A percentile compares a stretch with the other conserved stretches of the same genome.
phyloP scores from a whole-genome alignment of 208 protist genomes.

The Vickermania spadyakhi region DNA sequence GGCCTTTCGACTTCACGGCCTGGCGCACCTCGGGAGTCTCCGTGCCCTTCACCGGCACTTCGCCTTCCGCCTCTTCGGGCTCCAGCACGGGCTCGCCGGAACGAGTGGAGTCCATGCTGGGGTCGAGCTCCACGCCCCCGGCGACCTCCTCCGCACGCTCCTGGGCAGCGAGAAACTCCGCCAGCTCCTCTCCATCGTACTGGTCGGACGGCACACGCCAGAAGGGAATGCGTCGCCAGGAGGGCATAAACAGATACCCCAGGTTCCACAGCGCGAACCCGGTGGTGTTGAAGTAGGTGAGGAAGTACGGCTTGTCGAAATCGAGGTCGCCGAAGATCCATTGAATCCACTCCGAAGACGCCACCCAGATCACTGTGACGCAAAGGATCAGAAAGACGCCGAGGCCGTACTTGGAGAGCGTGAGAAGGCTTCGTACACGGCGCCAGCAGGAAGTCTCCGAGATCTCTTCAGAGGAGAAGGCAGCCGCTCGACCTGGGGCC shows the following conservation, averaged over 20 bases:
- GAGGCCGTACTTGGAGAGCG: constrained; percentile 52
- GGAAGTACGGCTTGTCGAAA: constrained; percentile 84
- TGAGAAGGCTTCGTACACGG: constrained; percentile 4
- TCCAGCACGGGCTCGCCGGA: neutral
- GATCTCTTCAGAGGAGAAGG: too few relatives aligned
- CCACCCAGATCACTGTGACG: constrained; percentile 87
- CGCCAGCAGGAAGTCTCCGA: neutral
- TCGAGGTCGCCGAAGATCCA: constrained; percentile 77
- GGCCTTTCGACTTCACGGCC: neutral
- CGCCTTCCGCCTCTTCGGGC: neutral
- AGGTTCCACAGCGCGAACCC: constrained; percentile 80
- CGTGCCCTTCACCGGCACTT: neutral
- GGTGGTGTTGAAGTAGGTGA: constrained; percentile 90
- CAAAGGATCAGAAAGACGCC: constrained; percentile 76
- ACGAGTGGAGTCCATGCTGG: neutral
- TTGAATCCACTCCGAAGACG: constrained; percentile 83
- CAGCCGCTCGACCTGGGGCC: too few relatives aligned
- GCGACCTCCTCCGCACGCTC: neutral
- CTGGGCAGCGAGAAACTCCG: neutral
- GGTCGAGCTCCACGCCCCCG: neutral
- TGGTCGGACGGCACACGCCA: constrained; percentile 29
- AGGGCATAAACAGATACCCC: constrained; percentile 46
- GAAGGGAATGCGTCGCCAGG: constrained; percentile 48
- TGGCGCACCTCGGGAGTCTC: too few relatives aligned
- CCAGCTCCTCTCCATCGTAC: neutral